Base-by-base conservation (phyloP, 768 basidiomycete species). In the Albatrellus ellisii region DNA sequence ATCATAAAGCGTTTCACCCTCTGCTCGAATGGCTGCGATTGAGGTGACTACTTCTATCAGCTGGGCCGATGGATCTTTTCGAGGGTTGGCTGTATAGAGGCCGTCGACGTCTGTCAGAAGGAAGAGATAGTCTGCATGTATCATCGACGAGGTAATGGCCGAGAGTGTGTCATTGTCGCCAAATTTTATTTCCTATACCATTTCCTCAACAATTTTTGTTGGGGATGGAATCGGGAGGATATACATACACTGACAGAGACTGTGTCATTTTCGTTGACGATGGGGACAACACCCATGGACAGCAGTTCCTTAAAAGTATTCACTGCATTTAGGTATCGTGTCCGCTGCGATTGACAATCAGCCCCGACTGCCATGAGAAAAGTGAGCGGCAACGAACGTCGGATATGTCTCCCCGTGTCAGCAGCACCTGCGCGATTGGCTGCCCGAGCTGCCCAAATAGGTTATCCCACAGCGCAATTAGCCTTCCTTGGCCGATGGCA, bases 251-350 rank as follows among this genome's bases (percentile, higher is more conserved):
- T 90, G 45, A 99, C 95, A 18, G 92, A 94, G 26, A 99, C 79
- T 0, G 95, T 98, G 58, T 99, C 95, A 53, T 99, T 99, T 61
- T 99, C 95, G 60, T 99, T 99, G 42, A 99, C 91, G 48, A 99
- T 97, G 2, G 95, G 95, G 1, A 99, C 78, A 0, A 98, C 88
- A 12, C 92, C 94, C 81, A 97, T 85, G 3, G 75, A 75, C 21
- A 99, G 63, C 9, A 99, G 68, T 53, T 97, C 90, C 26, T 81
- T 80, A 59, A 99, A 73, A 0, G 95, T 98, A 53, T 95, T 97
- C 43, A 90, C 87, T 0, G 94, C 95, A 57, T 99, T 99, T 43
- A 97, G 62, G 57, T 98, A 99, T 47, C 95, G 73, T 9, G 91
- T 94, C 29, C 92, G 71, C 94, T 97, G 55, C 14, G 47, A 37